Base-by-base conservation (phyloP, 2,329 filamentous ascomycete genomes). In the Colletotrichum sojae region DNA sequence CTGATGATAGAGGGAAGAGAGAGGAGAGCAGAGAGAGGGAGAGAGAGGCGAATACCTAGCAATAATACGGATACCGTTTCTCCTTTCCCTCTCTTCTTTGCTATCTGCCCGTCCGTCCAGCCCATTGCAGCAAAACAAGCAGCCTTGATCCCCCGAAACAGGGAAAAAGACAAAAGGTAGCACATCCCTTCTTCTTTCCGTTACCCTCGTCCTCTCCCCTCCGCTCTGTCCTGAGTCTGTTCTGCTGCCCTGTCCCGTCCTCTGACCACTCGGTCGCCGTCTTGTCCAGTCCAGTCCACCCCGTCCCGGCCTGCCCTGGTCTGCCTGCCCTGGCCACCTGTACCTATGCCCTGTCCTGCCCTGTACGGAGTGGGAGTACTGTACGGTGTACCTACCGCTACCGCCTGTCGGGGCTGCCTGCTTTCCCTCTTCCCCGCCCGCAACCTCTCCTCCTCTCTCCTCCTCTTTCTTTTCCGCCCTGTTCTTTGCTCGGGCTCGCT, bases 181-280 rank as follows among this genome's bases (percentile, higher is more conserved):
- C 54, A 59, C 61, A 51, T 53, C 55, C 62, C 62, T 59, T 65
- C 62, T 54, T 58, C 43, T 64, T 64, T 43, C 52, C 61, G 61
- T 51, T 51, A 57, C 43, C 16, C 59, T 62, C 59, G 59, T 16
- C 52, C 27, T 64, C 53, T 51, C 45, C 53, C 43, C 53, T 57
- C 61, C 45, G 61, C 52, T 56, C 31, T 57, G 31, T 57, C 22
- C 64, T 48, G 36, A 43, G 55, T 66, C 55, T 60, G 48, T 53
- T 62, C 57, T 61, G 40, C 39, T 57, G 51, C 46, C 45, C 45
- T 48, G 31, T 16, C 20, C 18, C 9, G 56, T 25, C 31, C 31
- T 36, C 31, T 36, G 31, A 36, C 31, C 31, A 36, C 31, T 36
- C 31, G 31, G 31, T 36, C 31, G 31, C 31, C 31, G 31, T 36